Evolutionary conservation across 1,284 basidiomycete genomes (phyloP).

Genomic region (Ustilago xerochloae): DNA sequence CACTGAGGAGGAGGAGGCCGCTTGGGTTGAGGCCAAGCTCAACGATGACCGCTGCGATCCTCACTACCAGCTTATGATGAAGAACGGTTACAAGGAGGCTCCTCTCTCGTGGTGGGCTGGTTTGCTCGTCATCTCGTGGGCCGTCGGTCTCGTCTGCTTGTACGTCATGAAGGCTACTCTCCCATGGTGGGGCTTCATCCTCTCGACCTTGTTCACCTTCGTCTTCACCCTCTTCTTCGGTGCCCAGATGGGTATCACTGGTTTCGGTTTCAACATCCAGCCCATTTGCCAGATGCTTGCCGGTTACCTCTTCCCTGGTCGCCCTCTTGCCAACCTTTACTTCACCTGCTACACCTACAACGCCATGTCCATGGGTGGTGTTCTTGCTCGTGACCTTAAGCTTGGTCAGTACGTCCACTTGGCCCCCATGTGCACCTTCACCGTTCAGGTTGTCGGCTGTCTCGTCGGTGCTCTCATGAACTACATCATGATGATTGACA

Average conservation of each 20-base stretch:
- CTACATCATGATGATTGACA: slow-evolving; percentile 39
- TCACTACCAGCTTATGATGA: slow-evolving; percentile 37
- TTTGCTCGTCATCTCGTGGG: slow-evolving; percentile 19
- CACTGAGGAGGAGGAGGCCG: slow-evolving; percentile 22
- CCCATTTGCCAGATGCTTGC: slow-evolving; percentile 52
- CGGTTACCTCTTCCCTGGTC: slow-evolving; percentile 42
- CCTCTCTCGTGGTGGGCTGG: slow-evolving; percentile 37
- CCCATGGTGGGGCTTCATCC: slow-evolving; percentile 34
- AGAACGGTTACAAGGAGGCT: slow-evolving; percentile 31
- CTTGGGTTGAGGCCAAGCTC: slow-evolving; percentile 8
- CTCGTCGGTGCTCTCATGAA: slow-evolving; percentile 49
- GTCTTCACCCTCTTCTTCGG: slow-evolving; percentile 35
- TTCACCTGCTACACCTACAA: slow-evolving; percentile 52
- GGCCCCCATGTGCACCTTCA: slow-evolving; percentile 30
- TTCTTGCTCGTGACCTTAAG: slow-evolving; percentile 41
- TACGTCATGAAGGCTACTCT: slow-evolving; percentile 39
- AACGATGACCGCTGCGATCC: slow-evolving; percentile 24
- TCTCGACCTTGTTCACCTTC: slow-evolving; percentile 23
- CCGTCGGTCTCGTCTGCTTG: slow-evolving; percentile 20
- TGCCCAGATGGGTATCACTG: slow-evolving; percentile 26
- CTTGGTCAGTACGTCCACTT: slow-evolving; percentile 59
- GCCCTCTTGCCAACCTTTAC: slow-evolving; percentile 55
- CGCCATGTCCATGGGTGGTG: slow-evolving; percentile 23
- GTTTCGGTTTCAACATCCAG: slow-evolving; percentile 47
- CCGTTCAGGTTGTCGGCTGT: slow-evolving; percentile 38